A percentile compares a stretch with the other conserved stretches of the same genome.
Evolutionary conservation across 2,329 filamentous ascomycete genomes (phyloP).

Genomic region (Botryotinia globosa): DNA sequence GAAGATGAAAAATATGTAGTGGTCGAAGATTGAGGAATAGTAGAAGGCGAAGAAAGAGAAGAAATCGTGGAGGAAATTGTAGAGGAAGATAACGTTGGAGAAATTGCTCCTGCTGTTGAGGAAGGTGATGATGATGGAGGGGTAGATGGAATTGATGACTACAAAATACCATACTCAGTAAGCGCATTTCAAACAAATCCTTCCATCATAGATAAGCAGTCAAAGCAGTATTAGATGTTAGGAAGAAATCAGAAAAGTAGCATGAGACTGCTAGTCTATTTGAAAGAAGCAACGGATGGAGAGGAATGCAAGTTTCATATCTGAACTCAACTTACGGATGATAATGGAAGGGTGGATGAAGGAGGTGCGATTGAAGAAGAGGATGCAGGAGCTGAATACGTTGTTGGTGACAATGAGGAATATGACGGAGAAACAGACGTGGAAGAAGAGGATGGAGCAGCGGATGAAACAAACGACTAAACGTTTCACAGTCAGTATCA

Average conservation of each 20-base stretch:
- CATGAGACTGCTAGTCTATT: neutral
- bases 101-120: slow-evolving; percentile 4
- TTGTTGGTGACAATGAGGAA: neutral
- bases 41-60: neutral
- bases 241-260: fast-evolving
- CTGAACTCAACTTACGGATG: neutral
- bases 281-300: fast-evolving
- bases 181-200: neutral
- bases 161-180: neutral
- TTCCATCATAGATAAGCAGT: neutral
- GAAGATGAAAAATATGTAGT: slow-evolving; percentile 1
- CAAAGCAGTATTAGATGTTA: neutral
- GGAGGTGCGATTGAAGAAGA: neutral
- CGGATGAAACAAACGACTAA: neutral
- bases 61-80: neutral
- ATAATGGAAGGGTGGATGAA: neutral
- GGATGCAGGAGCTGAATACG: neutral
- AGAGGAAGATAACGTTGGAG: slow-evolving; percentile 14
- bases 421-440: neutral
- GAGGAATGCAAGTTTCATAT: neutral
- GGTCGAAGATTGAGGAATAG: slow-evolving; percentile 2
- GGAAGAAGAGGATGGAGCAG: neutral
- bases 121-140: neutral
- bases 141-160: neutral
- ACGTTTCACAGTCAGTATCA: neutral